These are phyloP conservation scores for Colletotrichum euphorbiae DNA, from an alignment of 2,329 filamentous ascomycete genomes.

Conservation along the genomic window DNA sequence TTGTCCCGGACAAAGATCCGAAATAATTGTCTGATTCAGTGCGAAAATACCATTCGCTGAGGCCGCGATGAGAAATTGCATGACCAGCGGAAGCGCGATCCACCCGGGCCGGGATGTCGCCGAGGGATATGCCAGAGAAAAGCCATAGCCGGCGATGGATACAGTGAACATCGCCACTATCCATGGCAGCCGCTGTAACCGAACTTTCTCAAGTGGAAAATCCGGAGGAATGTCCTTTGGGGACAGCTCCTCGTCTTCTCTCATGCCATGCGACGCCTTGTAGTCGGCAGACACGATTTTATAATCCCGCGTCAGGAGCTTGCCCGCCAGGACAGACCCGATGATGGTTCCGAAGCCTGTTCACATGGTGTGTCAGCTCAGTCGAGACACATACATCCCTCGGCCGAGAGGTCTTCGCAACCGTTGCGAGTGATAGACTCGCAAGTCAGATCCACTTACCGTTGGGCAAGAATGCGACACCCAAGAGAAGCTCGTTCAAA, in stretches of 20 bases:
- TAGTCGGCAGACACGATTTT: conserved; percentile 42
- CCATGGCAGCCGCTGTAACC: conserved; percentile 54
- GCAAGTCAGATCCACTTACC: conserved; percentile 30
- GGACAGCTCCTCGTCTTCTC: conserved; percentile 45
- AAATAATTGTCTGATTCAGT: conserved; percentile 50
- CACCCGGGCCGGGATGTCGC: conserved; percentile 40
- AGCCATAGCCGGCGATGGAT: conserved; percentile 53
- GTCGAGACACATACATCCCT: not conserved
- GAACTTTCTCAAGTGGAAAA: conserved; percentile 57
- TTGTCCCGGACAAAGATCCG: conserved; percentile 48
- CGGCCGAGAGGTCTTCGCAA: not conserved
- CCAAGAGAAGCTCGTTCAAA: conserved; percentile 43
- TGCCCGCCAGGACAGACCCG: conserved; percentile 55
- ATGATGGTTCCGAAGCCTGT: conserved; percentile 53
- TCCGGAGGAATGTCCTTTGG: conserved; percentile 45
- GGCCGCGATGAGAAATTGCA: conserved; percentile 51
- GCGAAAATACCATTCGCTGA: conserved; percentile 52
- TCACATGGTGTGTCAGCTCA: conserved; percentile 15
- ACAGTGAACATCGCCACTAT: conserved; percentile 46
- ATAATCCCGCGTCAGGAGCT: conserved; percentile 54
- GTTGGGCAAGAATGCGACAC: conserved; percentile 46
- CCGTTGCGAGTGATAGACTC: too few relatives aligned
- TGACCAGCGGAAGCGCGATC: conserved; percentile 44
- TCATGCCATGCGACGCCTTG: conserved; percentile 37
- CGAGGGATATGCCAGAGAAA: conserved; percentile 44